Evolutionary conservation across 2,329 filamentous ascomycete species (phyloP).

Genomic region (Septoria linicola): DNA sequence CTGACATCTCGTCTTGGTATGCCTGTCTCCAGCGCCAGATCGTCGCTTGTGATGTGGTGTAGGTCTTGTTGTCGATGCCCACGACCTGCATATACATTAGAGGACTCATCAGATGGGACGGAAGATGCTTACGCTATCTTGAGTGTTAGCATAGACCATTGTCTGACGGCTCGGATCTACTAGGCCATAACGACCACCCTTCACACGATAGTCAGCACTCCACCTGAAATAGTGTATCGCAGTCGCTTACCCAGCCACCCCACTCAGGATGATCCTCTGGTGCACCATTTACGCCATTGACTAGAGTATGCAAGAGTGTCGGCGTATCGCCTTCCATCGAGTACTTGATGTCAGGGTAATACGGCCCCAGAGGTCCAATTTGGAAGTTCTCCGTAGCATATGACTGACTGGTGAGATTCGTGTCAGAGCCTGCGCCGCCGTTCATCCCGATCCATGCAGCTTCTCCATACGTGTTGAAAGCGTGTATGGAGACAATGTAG

Average conservation of each 20-base stretch:
- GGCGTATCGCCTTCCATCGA: conserved; percentile 57
- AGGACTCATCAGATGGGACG: conserved; percentile 29
- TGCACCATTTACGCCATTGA: conserved; percentile 48
- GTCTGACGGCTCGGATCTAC: too few species aligned
- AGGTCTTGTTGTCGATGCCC: conserved; percentile 36
- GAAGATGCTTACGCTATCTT: conserved; percentile 3
- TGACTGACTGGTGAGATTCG: conserved; percentile 37
- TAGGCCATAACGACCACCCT: too few species aligned
- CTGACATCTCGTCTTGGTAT: conserved; percentile 47
- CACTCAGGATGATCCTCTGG: conserved; percentile 46
- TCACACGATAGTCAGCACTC: too few species aligned
- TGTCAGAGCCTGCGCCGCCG: conserved; percentile 31
- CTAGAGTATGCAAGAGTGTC: conserved; percentile 51
- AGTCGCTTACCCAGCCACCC: conserved; percentile 54
- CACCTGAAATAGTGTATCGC: conserved; percentile 27
- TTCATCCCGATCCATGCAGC: conserved; percentile 60
- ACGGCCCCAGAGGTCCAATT: conserved; percentile 47
- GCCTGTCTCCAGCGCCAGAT: conserved; percentile 47
- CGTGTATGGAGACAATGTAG: conserved; percentile 58
- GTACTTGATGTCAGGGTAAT: conserved; percentile 48
- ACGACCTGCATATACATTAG: conserved; percentile 25
- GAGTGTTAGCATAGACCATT: conserved; percentile 3
- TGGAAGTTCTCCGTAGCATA: conserved; percentile 55
- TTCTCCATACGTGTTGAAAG: conserved; percentile 55
- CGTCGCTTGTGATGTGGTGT: conserved; percentile 46